Evolutionary conservation across 2,329 filamentous ascomycete species (phyloP).

Genomic region (Trichoderma simmonsii): DNA sequence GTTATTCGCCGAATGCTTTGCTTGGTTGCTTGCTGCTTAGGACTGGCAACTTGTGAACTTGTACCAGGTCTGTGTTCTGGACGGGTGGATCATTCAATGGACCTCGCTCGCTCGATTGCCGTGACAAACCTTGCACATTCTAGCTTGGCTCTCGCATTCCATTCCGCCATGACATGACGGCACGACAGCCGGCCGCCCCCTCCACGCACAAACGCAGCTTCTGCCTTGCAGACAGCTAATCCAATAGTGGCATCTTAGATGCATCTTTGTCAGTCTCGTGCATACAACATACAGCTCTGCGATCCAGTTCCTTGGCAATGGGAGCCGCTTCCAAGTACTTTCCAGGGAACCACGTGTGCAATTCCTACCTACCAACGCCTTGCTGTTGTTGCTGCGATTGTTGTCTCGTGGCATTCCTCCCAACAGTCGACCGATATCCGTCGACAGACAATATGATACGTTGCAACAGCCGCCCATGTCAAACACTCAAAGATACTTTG

Average conservation of each 20-base stretch:
- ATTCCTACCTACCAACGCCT: background rate
- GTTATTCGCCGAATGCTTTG: background rate
- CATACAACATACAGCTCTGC: background rate
- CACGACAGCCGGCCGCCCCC: background rate
- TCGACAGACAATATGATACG: slow-evolving; percentile 10
- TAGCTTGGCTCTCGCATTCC: background rate
- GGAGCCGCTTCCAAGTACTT: background rate
- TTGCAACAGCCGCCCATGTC: background rate
- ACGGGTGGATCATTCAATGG: background rate
- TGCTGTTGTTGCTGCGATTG: background rate
- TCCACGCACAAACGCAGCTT: background rate
- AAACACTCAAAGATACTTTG: background rate
- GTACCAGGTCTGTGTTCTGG: background rate
- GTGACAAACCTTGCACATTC: background rate
- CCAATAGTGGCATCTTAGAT: background rate
- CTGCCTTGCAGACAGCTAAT: background rate
- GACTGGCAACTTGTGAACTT: background rate
- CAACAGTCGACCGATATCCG: slow-evolving; percentile 1
- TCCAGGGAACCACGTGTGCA: slow-evolving; percentile 5
- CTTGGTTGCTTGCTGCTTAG: too few relatives aligned
- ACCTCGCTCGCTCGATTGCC: background rate
- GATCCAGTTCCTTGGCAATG: background rate
- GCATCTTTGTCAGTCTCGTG: background rate
- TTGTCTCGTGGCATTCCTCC: background rate
- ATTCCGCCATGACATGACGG: background rate